Evolutionary conservation across 1,284 basidiomycete species (phyloP).

Genomic region (Retiboletus flavoniger): DNA sequence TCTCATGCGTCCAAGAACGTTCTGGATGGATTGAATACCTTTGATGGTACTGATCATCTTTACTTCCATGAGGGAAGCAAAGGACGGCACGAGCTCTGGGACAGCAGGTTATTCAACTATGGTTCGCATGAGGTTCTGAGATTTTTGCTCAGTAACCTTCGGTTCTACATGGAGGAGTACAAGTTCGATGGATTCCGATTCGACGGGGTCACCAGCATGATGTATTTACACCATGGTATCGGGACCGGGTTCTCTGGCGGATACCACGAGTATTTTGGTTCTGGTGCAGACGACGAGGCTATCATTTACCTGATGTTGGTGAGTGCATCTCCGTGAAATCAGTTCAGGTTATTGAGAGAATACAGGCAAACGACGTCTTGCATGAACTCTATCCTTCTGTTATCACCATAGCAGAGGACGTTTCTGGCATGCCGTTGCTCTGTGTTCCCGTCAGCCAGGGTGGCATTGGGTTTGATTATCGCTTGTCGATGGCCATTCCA

Average conservation of each 20-base stretch:
- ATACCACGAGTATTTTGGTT: conserved; percentile 97
- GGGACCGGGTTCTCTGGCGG: conserved; percentile 96
- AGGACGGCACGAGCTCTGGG: conserved; percentile 96
- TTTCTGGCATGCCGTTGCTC: conserved; percentile 96
- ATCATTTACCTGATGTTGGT: conserved; percentile 97
- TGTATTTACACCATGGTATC: conserved; percentile 97
- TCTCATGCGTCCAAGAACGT: conserved; percentile 99
- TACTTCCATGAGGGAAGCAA: conserved; percentile 95
- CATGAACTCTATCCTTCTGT: conserved; percentile 77
- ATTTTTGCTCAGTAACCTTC: conserved; percentile 92
- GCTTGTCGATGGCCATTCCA: conserved; percentile 96
- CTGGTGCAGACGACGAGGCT: conserved; percentile 81
- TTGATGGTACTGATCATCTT: conserved; percentile 93
- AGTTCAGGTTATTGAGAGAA: conserved; percentile 9
- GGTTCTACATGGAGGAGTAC: conserved; percentile 95
- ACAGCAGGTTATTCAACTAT: conserved; percentile 96
- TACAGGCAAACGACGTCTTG: conserved; percentile 88
- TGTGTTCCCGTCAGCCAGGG: conserved; percentile 79
- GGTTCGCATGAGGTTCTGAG: conserved; percentile 90
- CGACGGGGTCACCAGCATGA: conserved; percentile 98
- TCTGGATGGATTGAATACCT: conserved; percentile 91
- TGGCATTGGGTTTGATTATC: conserved; percentile 96
- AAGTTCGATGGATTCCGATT: conserved; percentile 97
- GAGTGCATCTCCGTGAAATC: conserved; percentile 34
- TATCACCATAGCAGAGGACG: conserved; percentile 96